phyloP scores from a whole-genome alignment of 177 flowering plant genomes.

The Vitis hybrid region DNA sequence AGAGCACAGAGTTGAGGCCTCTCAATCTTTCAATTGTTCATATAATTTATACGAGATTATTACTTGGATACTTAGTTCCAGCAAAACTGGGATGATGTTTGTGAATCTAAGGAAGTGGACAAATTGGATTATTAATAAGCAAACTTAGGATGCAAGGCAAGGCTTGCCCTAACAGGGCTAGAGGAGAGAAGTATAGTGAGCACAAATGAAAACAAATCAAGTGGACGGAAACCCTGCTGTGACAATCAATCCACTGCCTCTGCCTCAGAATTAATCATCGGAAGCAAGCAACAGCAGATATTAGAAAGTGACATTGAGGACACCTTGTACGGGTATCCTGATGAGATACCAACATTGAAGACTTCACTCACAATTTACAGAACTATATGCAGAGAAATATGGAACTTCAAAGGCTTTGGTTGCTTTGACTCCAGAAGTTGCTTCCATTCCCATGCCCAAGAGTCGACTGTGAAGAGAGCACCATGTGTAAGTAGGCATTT shows the following conservation, averaged over 20 bases:
- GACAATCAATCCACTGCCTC: constrained; percentile 12
- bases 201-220: constrained; percentile 22
- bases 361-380: constrained; percentile 66
- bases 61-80: no score
- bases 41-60: no score
- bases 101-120: no score
- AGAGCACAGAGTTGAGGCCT: no score
- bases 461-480: constrained; percentile 54
- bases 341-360: constrained; percentile 82
- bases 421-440: constrained; percentile 48
- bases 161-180: constrained; percentile 88
- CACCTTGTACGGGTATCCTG: constrained; percentile 52
- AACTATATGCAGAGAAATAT: constrained; percentile 57
- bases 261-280: constrained; percentile 11
- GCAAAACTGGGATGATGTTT: no score
- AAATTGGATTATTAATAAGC: constrained; percentile 1
- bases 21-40: no score
- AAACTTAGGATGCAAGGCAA: constrained; percentile 63
- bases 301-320: constrained; percentile 70
- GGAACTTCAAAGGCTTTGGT: constrained; percentile 69
- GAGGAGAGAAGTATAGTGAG: constrained; percentile 63
- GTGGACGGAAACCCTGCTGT: constrained; percentile 19
- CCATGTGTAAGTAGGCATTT: constrained; percentile 46
- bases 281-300: constrained; percentile 52
- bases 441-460: constrained; percentile 48